phyloP scores from a whole-genome alignment of 2,329 filamentous ascomycete species.

The Ceratocystis albifundus region DNA sequence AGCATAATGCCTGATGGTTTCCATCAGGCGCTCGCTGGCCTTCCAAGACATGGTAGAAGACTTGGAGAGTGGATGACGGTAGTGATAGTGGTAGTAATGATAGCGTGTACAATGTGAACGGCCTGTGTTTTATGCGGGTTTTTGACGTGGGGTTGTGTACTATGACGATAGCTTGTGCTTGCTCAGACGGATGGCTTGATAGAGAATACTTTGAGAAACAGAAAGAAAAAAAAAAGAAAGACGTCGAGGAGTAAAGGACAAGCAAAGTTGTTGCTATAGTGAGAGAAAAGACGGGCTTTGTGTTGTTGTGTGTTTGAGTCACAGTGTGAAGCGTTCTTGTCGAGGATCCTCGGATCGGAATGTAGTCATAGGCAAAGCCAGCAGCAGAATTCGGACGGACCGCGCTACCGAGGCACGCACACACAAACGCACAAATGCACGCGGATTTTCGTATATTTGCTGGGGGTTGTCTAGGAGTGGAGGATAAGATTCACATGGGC shows the following conservation, averaged over 20 bases:
- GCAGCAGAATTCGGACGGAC: constrained; percentile 4
- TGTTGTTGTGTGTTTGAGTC: not conserved
- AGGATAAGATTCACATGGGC: constrained; percentile 6
- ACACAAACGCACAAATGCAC: constrained; percentile 1
- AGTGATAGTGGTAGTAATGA: no score
- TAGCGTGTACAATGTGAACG: not conserved
- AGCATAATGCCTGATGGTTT: constrained; percentile 94
- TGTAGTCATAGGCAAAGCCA: not conserved
- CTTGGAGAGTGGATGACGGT: constrained; percentile 5
- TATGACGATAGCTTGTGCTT: not conserved
- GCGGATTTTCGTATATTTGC: not conserved
- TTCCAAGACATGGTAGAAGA: constrained; percentile 74
- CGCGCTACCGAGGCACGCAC: constrained; percentile 13
- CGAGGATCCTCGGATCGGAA: constrained; percentile 7
- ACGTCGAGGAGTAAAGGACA: not conserved
- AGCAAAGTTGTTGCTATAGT: not conserved
- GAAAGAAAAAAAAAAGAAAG: constrained; percentile 1
- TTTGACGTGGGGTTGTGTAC: not conserved
- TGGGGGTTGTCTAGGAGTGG: not conserved
- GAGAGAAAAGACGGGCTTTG: not conserved
- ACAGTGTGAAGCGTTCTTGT: not conserved
- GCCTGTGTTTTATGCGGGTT: not conserved
- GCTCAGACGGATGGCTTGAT: not conserved
- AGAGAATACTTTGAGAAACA: not conserved
- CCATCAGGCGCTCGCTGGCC: constrained; percentile 80